These are phyloP conservation scores for Arctostaphylos glauca DNA, from an alignment of 148 eudicot species.

Conservation along the genomic window DNA sequence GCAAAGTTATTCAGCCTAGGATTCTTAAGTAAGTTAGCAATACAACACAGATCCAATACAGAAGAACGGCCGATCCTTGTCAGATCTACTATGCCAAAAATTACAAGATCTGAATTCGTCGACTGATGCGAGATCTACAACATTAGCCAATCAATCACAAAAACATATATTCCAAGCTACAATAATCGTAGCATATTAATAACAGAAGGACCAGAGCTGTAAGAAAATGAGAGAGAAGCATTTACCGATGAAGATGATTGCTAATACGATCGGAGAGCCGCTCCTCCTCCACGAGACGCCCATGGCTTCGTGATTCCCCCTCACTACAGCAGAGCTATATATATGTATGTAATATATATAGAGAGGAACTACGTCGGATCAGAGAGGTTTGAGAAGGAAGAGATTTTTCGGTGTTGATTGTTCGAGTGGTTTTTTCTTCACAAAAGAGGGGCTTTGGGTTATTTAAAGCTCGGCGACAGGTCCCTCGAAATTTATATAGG, in stretches of 20 bases:
- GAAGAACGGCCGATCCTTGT: not conserved
- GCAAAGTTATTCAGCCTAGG: not conserved
- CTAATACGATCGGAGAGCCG: slow-evolving; percentile 24
- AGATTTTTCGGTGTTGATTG: not conserved
- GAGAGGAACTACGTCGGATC: not conserved
- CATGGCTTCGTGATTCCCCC: slow-evolving; percentile 19
- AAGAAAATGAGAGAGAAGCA: not conserved
- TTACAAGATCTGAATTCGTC: not conserved
- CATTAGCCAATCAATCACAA: not conserved
- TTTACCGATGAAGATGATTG: slow-evolving; percentile 30
- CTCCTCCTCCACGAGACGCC: slow-evolving; percentile 23
- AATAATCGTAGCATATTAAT: not conserved
- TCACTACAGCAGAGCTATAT: not conserved
- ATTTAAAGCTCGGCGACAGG: too few relatives aligned
- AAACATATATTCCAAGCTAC: not conserved
- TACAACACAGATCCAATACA: not conserved
- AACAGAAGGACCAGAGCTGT: slow-evolving; percentile 7
- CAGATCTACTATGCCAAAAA: not conserved
- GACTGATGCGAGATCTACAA: not conserved
- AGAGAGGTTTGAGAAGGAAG: not conserved
- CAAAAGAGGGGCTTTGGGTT: not conserved
- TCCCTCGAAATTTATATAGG: not conserved
- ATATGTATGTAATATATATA: not conserved
- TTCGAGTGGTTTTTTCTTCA: not conserved
- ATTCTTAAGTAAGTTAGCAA: not conserved